Base-by-base conservation (phyloP, 169 alveolate genomes). In the Cryptosporidium muris region DNA sequence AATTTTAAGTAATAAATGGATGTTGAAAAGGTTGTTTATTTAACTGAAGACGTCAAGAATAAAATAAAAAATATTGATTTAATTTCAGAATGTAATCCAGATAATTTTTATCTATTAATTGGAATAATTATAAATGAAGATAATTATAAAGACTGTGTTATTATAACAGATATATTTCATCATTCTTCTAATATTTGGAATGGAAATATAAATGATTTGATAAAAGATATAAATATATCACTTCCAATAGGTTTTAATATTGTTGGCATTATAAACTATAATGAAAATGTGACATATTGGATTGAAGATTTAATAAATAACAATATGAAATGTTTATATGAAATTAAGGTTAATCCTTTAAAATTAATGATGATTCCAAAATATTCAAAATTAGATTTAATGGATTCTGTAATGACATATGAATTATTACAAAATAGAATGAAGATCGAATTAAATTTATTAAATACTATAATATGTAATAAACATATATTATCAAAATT, bases 201-300 rank as follows among this genome's bases (percentile, higher is more conserved):
- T 43, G 60, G 43, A 74, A 36, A 66, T 9, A 60, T 74, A 6
- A 25, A 43, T n/a, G 68, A 58, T 16, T 74, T 74, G 16, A 74
- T 74, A 40, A 54, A 74, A 34, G 85, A 74, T 58, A 43, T 74
- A 4, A 43, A 58, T 40, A 62, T 54, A n/a, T 43, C 67, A 14
- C 43, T 74, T 16, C 85, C 85, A 40, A 11, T 54, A 42, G 85
- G 85, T 2, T 74, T 56, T 58, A 58, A 66, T n/a, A 37, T 74
- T 4, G 16, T 74, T 36, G 85, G 85, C 9, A 14, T 25, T 3
- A 40, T 74, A 45, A 49, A 74, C 14, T 45, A 68, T 25, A 74
- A 74, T 47, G 54, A 48, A 2, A 62, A 74, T 48, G 40, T 52
- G 16, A 38, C 25, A 3, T 66, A 74, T 43, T 74, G 85, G 85